Base-by-base conservation (phyloP, 306 rosid species). In the Medicago lupulina region DNA sequence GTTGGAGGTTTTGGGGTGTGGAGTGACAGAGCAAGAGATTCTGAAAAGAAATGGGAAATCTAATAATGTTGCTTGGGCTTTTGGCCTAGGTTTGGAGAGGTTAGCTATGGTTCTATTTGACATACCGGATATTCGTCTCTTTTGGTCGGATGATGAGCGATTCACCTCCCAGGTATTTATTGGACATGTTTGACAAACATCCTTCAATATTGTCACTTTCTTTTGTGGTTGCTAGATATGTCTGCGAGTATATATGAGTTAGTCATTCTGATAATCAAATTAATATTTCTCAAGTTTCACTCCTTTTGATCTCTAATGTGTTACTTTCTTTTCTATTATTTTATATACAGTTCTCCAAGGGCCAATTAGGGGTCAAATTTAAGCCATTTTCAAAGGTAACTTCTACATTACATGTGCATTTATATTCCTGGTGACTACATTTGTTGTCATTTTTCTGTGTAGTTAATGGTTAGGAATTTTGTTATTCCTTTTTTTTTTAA, bases 71-170 rank as follows among this genome's bases (percentile, higher is more conserved):
- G 98, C 99, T 76, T 96, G 97, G 98, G 99, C 99, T 79, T 96
- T 96, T 18, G 99, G 99, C 77, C 91, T 96, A 44, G 99, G 99
- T 50, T 79, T 96, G 85, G 99, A 96, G 85, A 88, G 98, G 80
- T 85, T 96, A 55, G 99, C 99, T 23, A 96, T 96, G 99, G 97
- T 96, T 86, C 88, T 96, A 58, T 96, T 96, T 89, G 97, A 90
- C 77, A 96, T 96, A 76, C 98, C 98, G 8, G 98, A 96, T 85
- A 92, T 96, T 79, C 97, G 97, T 21, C 88, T 96, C 74, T 96
- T 96, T 81, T 96, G 99, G 99, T 88, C 98, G 74, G 77, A 65
- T 55, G 99, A 96, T 63, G 92, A 96, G 81, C 85, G 99, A 67
- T 96, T 96, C 78, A 92, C 97, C 76, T 92, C 97, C 59, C 99